Base-by-base conservation (phyloP, 129 eudicot species). In the Dittrichia graveolens region DNA sequence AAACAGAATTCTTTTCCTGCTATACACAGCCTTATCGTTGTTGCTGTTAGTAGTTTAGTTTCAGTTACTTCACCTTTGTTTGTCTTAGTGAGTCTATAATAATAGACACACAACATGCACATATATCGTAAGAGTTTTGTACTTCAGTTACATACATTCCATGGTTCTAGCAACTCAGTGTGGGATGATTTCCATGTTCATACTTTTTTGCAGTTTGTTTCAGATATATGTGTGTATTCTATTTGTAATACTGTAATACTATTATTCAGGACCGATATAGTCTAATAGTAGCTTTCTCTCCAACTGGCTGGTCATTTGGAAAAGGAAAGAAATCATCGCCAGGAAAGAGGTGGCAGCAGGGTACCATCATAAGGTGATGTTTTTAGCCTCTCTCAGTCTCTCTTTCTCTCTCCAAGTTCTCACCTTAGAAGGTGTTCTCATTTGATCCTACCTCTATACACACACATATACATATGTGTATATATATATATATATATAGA, bases 281-380 rank as follows among this genome's bases (percentile, higher is more conserved):
- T 78, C 91, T 90, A 35, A 86, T 95, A 75, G 94, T 95, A 54
- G 91, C 97, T 52, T 84, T 95, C 77, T 90, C 99, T 68, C 99
- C 99, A 54, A 90, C 96, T 64, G 99, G 99, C 64, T 95, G 97
- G 99, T 72, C 96, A 39, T 88, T 95, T 67, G 90, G 89, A 66
- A 95, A 95, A 79, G 99, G 99, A 78, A 91, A 91, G 63, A 90
- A 87, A 81, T 84, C 90, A 79, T 80, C 97, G 62, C 78, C 97
- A 14, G 99, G 99, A 80, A 90, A 87, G 81, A 86, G 91, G 78
- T 88, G 84, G 87, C 94, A 95, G 80, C 96, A 95, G 96, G 99
- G 97, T 69, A 95, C 99, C 48, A 78, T 90, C 24, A 88, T 95
- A 78, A 88, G 99, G 99, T 91, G 44, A 78, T 59, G 2, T 2